Conservation (phyloP, 768 basidiomycete species). For the Russula sp. region DNA sequence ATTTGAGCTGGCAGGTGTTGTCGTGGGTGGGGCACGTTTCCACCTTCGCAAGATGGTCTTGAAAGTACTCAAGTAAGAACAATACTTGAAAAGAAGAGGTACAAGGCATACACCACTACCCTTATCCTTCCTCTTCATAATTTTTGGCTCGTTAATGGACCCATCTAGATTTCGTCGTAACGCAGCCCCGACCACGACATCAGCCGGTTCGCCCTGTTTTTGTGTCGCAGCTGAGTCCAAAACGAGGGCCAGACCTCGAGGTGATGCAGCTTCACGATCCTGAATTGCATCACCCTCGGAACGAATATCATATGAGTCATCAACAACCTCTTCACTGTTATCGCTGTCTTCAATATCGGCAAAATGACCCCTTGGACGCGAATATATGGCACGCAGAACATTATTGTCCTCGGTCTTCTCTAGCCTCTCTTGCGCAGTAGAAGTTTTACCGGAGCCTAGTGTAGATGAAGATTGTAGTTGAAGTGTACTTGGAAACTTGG, state of each 20-base stretch:
- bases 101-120: constrained; percentile 36
- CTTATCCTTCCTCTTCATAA: constrained; percentile 39
- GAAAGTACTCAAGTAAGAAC: background rate
- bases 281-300: background rate
- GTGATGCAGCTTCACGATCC: background rate
- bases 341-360: constrained; percentile 7
- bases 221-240: background rate
- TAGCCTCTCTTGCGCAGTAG: constrained; percentile 52
- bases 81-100: background rate
- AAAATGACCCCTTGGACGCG: constrained; percentile 36
- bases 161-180: constrained; percentile 63
- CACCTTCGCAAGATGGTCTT: constrained; percentile 44
- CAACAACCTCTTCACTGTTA: background rate
- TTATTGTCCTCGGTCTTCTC: constrained; percentile 55
- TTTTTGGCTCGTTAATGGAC: constrained; percentile 39
- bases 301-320: background rate
- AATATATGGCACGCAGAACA: constrained; percentile 45
- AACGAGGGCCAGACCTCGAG: constrained; percentile 3
- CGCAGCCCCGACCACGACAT: constrained; percentile 48
- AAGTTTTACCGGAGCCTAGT: constrained; percentile 65
- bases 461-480: constrained; percentile 74
- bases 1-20: constrained; percentile 25
- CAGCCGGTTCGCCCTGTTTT: constrained; percentile 24
- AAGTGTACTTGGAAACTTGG: constrained; percentile 48
- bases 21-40: constrained; percentile 32